These are phyloP conservation scores for Plasmodium reichenowi DNA, from an alignment of 169 alveolate species.

Conservation along the genomic window DNA sequence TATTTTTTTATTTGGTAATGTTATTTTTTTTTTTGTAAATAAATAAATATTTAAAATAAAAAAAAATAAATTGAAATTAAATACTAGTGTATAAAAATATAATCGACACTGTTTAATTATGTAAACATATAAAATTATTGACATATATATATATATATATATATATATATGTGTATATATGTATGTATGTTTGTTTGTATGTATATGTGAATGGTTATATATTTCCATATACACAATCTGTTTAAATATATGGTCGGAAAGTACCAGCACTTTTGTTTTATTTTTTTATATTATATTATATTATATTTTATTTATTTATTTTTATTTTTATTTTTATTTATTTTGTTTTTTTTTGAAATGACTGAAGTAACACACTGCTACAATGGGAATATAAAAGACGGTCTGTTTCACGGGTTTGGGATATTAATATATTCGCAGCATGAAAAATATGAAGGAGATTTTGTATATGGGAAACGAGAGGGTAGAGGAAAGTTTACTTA, in stretches of 20 bases:
- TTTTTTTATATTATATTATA: background rate
- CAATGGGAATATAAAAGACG: slow-evolving; percentile 94
- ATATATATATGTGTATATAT: background rate
- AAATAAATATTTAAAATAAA: too few relatives aligned
- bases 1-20: too few relatives aligned
- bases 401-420: slow-evolving; percentile 94
- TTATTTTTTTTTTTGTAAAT: too few relatives aligned
- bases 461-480: slow-evolving; percentile 94
- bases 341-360: slow-evolving; percentile 6
- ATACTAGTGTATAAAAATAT: too few relatives aligned
- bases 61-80: too few relatives aligned
- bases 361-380: slow-evolving; percentile 86
- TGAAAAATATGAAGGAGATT: slow-evolving; percentile 97
- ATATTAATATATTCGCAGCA: slow-evolving; percentile 90
- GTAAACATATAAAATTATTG: background rate
- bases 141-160: background rate
- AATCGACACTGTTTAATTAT: background rate
- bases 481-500: slow-evolving; percentile 94
- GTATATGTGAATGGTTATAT: background rate
- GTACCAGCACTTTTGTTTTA: too few relatives aligned
- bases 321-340: slow-evolving; percentile 25
- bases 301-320: slow-evolving; percentile 14
- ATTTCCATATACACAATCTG: background rate
- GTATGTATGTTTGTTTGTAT: background rate
- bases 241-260: background rate